Conservation (phyloP, 2,329 filamentous ascomycete genomes). For the Hymenoscyphus albidus region DNA sequence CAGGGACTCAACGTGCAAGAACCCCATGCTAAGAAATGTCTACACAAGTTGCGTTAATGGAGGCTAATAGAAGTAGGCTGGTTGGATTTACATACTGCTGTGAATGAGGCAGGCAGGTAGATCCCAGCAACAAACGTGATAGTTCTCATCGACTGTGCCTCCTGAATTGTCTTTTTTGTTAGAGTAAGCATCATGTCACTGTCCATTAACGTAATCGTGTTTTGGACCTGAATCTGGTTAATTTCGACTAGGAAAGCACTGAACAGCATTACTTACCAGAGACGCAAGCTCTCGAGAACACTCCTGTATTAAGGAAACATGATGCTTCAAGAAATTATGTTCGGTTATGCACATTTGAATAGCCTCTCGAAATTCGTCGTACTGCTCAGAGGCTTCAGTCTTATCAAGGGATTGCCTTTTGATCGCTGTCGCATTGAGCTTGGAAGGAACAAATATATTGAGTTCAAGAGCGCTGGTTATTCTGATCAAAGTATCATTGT, state of each 20-base stretch:
- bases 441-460: neutral
- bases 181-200: constrained; percentile 1
- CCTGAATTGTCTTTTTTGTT: neutral
- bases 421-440: neutral
- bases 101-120: constrained; percentile 3
- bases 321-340: neutral
- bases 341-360: neutral
- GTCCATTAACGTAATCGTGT: neutral
- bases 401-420: neutral
- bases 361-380: neutral
- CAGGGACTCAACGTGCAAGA: neutral
- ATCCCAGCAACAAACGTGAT: neutral
- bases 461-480: neutral
- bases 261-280: neutral
- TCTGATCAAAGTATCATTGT: neutral
- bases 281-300: neutral
- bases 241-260: neutral
- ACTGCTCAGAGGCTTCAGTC: neutral
- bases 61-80: neutral
- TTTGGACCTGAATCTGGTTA: neutral
- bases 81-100: neutral
- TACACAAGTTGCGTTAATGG: neutral
- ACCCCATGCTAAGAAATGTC: constrained; percentile 5
- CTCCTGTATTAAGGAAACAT: neutral
- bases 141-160: constrained; percentile 5